Base-by-base conservation (phyloP, 2,329 filamentous ascomycete genomes). In the Clarireedia hainanense region DNA sequence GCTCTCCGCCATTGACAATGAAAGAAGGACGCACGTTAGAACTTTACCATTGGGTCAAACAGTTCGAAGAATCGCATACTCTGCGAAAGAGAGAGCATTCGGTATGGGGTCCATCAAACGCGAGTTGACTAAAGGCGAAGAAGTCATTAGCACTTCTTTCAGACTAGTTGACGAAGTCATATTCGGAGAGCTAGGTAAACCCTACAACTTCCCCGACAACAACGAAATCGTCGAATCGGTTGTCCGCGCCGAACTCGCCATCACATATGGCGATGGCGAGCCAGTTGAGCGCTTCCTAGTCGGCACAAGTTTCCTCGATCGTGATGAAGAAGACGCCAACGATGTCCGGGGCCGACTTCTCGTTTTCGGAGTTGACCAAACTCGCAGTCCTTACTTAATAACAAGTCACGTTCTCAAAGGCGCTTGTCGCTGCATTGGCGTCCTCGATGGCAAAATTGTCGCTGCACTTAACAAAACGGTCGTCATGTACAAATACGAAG, bases 401-500 rank as follows among this genome's bases (percentile, higher is more conserved):
- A 76, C 83, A 0, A 83, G 87, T 37, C 76, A 87, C 48, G 76
- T 79, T 1, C 77, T 95, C 34, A 90, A 85, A 66, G 91, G 91
- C 2, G 85, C 88, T 1, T 96, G 91, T 68, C 83, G 91, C 57
- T 87, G 86, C 57, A 71, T 99, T 26, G 86, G 80, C 2, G 81
- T 91, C 55, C 77, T 94, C 60, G 82, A 82, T 24, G 86, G 86
- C 57, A 84, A 86, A 58, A 86, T 99, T 49, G 86, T 96, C 23
- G 89, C 90, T 1, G 91, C 87, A 0, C 76, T 97, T n/a, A 84
- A 89, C 56, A 97, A 96, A 73, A 95, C 91, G 1, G 85, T 95
- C 58, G 75, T 84, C 2, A 69, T 84, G 3, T 81, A 78, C 60
- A 70, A 72, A 15, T 85, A 83, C 57, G 65, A 68, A 0, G 81